Base-by-base conservation (phyloP, 768 basidiomycete species). In the Rhodotorula graminis region DNA sequence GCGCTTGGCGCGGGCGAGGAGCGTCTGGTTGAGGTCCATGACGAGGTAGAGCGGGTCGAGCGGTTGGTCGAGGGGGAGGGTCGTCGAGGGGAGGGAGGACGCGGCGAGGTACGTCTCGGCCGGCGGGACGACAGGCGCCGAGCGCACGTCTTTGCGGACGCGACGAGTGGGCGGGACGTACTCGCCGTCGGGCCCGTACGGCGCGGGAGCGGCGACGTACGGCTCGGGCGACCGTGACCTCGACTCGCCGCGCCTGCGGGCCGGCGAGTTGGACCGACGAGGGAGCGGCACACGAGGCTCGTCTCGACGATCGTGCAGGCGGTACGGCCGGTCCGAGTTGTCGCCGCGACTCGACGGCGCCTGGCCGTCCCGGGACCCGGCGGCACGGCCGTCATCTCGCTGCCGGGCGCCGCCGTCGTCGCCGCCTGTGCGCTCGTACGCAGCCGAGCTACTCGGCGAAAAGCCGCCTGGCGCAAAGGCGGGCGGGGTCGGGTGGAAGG, bases 11-110 rank as follows among this genome's bases (percentile, higher is more conserved):
- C 77, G 72, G 37, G 64, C 69, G 0, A 78, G 62, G 25, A 78
- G 63, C 9, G 73, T 74, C 63, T 78, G 68, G 62, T 78, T 78
- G 19, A 78, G 65, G 46, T 78, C 77, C 27, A 78, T 64, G 27
- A 78, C 58, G 27, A 78, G n/a, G 31, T 74, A 40, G 7, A 60
- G 53, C 3, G 77, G 75, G 6, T 52, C 62, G 16, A 9, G 15
- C 6, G 18, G 27, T 0, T 50, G 23, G 4, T 33, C 29, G 19
- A 4, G 16, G 33, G 49, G 33, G 49, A 25, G 15, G 18, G 25
- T 33, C 3, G 2, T 15, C 14, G 65, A n/a, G 1, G 19, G 4
- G 4, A 1, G 18, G 12, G 18, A 40, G 9, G 37, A 37, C 8
- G 42, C 50, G 18, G 47, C 49, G 33, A 67, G 49, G 66, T 67